phyloP scores from a whole-genome alignment of 2,329 filamentous ascomycete species.

The Canariomyces notabilis region DNA sequence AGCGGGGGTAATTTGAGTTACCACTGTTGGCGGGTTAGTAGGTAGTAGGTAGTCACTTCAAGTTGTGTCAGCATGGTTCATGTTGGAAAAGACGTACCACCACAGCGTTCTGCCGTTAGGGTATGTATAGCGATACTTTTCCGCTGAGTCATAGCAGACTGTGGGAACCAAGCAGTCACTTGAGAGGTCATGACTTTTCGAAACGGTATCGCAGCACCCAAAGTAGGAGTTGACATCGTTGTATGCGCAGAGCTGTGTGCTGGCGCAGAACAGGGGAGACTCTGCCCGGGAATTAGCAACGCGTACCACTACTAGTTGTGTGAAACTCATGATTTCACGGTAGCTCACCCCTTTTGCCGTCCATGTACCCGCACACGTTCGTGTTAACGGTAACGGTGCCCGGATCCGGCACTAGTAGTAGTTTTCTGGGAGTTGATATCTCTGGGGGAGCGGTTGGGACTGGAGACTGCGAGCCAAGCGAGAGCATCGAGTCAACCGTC shows the following conservation, averaged over 20 bases:
- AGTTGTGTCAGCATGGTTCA: background rate
- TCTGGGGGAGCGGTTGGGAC: slow-evolving; percentile 19
- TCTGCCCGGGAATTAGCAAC: slow-evolving; percentile 6
- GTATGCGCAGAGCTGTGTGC: slow-evolving; percentile 26
- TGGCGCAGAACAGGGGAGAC: slow-evolving; percentile 28
- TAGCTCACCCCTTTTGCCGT: no score
- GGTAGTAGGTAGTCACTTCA: background rate
- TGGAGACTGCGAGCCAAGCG: slow-evolving; percentile 18
- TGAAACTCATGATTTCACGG: no score
- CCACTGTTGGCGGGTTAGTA: slow-evolving; percentile 18
- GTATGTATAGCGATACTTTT: slow-evolving; percentile 20
- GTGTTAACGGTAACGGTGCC: slow-evolving; percentile 29
- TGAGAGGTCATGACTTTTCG: slow-evolving; percentile 20
- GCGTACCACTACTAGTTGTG: no score
- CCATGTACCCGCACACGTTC: no score
- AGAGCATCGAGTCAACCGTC: slow-evolving; percentile 24
- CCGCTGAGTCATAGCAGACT: slow-evolving; percentile 27
- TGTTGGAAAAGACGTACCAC: slow-evolving; percentile 26
- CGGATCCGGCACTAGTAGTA: slow-evolving; percentile 23
- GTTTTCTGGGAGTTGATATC: background rate
- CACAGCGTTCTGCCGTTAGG: slow-evolving; percentile 27
- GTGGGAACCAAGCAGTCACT: slow-evolving; percentile 26
- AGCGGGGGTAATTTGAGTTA: slow-evolving; percentile 24
- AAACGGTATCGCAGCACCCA: slow-evolving; percentile 34
- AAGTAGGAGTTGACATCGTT: slow-evolving; percentile 26